Percentiles rank a stretch among this genome's conserved stretches.
These are phyloP conservation scores for Trametes punicea DNA, from an alignment of 768 basidiomycete species.

Conservation along the genomic window DNA sequence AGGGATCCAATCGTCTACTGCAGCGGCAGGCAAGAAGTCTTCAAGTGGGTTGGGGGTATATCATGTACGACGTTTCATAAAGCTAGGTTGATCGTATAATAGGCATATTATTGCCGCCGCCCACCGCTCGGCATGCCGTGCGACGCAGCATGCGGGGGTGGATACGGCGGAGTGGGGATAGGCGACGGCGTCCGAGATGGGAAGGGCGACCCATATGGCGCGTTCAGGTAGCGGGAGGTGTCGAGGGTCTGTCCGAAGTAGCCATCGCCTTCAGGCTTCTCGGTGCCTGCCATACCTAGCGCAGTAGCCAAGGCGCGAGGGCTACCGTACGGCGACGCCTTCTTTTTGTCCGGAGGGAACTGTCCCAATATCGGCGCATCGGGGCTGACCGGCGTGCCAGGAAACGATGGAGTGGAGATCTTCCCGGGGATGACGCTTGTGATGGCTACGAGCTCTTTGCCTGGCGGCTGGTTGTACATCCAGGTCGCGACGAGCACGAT, in stretches of 20 bases:
- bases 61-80: constrained; percentile 17
- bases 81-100: constrained; percentile 19
- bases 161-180: constrained; percentile 26
- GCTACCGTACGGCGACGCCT: constrained; percentile 45
- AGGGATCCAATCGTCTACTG: constrained; percentile 15
- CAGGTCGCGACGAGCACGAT: constrained; percentile 88
- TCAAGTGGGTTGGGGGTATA: constrained; percentile 19
- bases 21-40: neutral
- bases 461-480: constrained; percentile 80
- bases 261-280: constrained; percentile 24
- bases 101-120: constrained; percentile 21
- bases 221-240: constrained; percentile 45
- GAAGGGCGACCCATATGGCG: constrained; percentile 48
- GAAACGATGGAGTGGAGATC: constrained; percentile 34
- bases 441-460: constrained; percentile 35
- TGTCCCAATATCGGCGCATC: constrained; percentile 61
- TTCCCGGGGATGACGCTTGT: constrained; percentile 36
- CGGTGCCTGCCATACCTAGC: constrained; percentile 32
- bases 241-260: constrained; percentile 40
- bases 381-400: constrained; percentile 44
- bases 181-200: constrained; percentile 49
- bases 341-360: constrained; percentile 42
- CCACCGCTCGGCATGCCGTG: constrained; percentile 17
- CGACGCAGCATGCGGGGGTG: constrained; percentile 14
- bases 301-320: constrained; percentile 50